These are phyloP conservation scores for Porphyrellus sp. DNA, from an alignment of 1,284 basidiomycete genomes.

Conservation along the genomic window DNA sequence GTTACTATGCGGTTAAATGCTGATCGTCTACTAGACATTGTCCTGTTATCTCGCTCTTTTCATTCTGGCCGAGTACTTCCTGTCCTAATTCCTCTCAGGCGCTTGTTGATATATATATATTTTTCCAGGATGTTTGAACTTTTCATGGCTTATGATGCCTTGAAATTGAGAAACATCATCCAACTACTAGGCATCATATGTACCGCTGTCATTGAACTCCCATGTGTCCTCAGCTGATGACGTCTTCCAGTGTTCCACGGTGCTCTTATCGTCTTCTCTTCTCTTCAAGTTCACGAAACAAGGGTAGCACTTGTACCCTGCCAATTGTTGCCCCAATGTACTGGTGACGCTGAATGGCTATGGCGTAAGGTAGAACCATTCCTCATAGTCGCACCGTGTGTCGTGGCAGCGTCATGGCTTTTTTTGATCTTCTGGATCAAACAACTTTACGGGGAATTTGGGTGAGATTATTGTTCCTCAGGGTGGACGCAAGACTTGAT, in stretches of 20 bases:
- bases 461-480: conserved; percentile 40
- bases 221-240: conserved; percentile 10
- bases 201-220: conserved; percentile 34
- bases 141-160: conserved; percentile 70
- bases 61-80: conserved; percentile 68
- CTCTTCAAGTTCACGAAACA: conserved; percentile 74
- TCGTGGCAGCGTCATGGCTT: conserved; percentile 52
- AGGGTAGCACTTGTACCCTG: conserved; percentile 50
- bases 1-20: conserved; percentile 3
- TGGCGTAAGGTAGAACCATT: conserved; percentile 48
- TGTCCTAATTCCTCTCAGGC: background rate
- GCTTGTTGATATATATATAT: conserved; percentile 1
- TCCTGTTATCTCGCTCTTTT: conserved; percentile 81
- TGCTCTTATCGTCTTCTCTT: conserved; percentile 67
- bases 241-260: conserved; percentile 62
- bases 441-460: conserved; percentile 58
- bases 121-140: conserved; percentile 64
- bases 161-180: conserved; percentile 71
- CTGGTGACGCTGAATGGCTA: conserved; percentile 21
- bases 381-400: conserved; percentile 52
- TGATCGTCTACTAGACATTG: conserved; percentile 52
- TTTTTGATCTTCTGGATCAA: conserved; percentile 53
- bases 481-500: conserved; percentile 5
- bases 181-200: conserved; percentile 71
- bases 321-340: conserved; percentile 21